Evolutionary conservation across 2,329 filamentous ascomycete species (phyloP).

Genomic region (Colletotrichum theobromicola): DNA sequence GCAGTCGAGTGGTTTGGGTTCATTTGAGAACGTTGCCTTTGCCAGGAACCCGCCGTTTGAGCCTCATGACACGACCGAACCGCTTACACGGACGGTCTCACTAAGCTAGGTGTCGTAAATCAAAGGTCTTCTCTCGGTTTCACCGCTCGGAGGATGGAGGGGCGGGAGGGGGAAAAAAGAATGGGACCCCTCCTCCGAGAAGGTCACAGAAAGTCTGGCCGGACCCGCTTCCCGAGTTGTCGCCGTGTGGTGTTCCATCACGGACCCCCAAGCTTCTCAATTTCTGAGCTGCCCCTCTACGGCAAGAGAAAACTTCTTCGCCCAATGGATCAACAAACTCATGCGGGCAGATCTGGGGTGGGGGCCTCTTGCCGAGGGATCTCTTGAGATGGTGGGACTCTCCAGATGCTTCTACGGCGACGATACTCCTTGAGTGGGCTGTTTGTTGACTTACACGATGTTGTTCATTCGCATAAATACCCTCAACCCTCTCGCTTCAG

Average conservation of each 20-base stretch:
- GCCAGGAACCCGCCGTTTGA: not conserved
- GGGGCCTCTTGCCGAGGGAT: not conserved
- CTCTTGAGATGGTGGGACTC: not conserved
- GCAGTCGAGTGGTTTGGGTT: not conserved
- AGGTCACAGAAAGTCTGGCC: not conserved
- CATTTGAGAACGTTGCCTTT: constrained; percentile 2
- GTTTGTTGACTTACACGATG: not conserved
- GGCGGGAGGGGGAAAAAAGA: not conserved
- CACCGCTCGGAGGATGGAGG: constrained; percentile 1
- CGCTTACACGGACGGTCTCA: not conserved
- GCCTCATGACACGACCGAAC: not conserved
- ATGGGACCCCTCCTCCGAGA: not conserved
- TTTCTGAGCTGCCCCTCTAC: not conserved
- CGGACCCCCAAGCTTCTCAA: not conserved
- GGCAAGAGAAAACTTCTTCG: constrained; percentile 1
- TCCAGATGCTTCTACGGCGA: constrained; percentile 18
- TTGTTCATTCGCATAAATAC: constrained; percentile 4
- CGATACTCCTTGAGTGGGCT: not conserved
- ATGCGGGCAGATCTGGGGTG: not conserved
- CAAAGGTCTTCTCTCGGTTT: not conserved
- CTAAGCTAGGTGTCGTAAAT: not conserved
- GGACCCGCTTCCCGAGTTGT: constrained; percentile 17
- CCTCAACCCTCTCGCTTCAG: not conserved
- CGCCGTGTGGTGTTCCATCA: not conserved
- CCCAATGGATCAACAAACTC: not conserved